Base-by-base conservation (phyloP, 768 basidiomycete genomes). In the Lactarius trivialis region DNA sequence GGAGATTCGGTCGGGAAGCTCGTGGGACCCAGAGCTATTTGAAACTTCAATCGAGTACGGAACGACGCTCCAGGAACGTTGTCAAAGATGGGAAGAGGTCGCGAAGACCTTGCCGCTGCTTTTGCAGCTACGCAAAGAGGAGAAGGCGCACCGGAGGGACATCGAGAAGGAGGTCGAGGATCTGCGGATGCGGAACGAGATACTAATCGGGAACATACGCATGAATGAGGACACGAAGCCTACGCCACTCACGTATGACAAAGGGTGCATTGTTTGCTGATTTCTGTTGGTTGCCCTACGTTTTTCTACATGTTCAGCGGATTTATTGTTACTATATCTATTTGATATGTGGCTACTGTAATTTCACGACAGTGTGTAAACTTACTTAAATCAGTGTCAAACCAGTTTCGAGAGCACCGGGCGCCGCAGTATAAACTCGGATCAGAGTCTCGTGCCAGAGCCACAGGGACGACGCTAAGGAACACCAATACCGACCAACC, bases 91-190 rank as follows among this genome's bases (percentile, higher is more conserved):
- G 66, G 57, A 3, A 1, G 64, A 62, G 6, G 66, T 66, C n/a
- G 41, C 56, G 36, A 65, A 49, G 37, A 60, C 56, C n/a, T 28
- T 67, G 43, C 66, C 66, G 15, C 54, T 67, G 17, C 50, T 67
- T 24, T 34, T 65, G 41, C 60, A 62, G 32, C 54, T 67, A 37
- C 64, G 57, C 9, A 58, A 62, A n/a, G 59, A 65, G 43, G 66
- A 67, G 50, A 58, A 55, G 43, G 39, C 2, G 9, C 53, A 66
- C 28, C 65, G 66, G 21, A 48, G 53, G 33, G 60, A 66, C 14
- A 58, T 67, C 19, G 64, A 65, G 60, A 57, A 58, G 54, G 66
- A 67, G 60, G 60, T 67, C 12, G 65, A 65, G 41, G 66, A 67
- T 56, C 33, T 67, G 50, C 60, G 60, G 33, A 67, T 67, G 66